phyloP scores from a whole-genome alignment of 345 rosid genomes.

The Eucalyptus rudis region DNA sequence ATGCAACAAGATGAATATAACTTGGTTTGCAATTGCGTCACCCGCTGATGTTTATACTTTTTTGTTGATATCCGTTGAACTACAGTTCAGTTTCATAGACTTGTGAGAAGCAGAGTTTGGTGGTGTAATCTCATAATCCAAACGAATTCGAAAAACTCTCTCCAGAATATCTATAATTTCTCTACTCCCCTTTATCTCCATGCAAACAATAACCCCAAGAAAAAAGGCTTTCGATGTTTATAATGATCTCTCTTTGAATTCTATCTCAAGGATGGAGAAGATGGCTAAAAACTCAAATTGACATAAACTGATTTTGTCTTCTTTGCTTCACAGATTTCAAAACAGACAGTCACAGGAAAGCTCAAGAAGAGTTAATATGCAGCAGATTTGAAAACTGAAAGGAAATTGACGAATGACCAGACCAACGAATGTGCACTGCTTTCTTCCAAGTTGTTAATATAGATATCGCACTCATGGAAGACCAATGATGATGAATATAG shows the following conservation, averaged over 20 bases:
- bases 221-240: neutral
- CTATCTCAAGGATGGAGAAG: neutral
- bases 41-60: neutral
- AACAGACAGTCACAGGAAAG: neutral
- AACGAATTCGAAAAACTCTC: neutral
- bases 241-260: neutral
- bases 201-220: neutral
- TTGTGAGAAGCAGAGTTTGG: neutral
- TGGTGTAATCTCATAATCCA: neutral
- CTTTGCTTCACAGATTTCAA: neutral
- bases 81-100: neutral
- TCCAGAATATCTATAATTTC: neutral
- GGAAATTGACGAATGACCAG: neutral
- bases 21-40: neutral
- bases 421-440: neutral
- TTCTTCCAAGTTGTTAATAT: neutral
- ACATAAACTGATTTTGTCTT: neutral
- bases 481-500: slow-evolving; percentile 10
- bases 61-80: neutral
- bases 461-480: neutral
- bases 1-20: neutral
- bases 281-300: neutral
- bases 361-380: neutral
- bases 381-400: neutral
- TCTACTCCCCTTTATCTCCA: neutral